Conservation (phyloP, 2,329 filamentous ascomycete species). For the Monilinia vaccinii-corymbosi region DNA sequence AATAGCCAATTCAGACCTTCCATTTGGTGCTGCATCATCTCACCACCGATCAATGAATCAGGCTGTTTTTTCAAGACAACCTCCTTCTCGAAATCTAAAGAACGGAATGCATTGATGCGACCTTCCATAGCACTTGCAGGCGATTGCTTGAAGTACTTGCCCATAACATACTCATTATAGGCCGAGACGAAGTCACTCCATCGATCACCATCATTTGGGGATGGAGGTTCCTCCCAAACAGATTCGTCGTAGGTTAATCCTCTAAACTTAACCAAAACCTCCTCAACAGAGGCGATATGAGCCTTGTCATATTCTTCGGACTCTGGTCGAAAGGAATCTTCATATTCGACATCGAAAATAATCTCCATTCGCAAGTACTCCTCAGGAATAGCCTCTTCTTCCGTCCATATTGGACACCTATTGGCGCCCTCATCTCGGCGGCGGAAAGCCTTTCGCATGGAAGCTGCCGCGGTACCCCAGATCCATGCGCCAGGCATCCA, state of each 20-base stretch:
- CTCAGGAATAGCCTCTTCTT: constrained; percentile 75
- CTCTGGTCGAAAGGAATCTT: constrained; percentile 40
- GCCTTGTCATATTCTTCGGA: constrained; percentile 62
- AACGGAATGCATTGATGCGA: constrained; percentile 59
- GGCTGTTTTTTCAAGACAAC: constrained; percentile 67
- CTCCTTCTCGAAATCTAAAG: constrained; percentile 53
- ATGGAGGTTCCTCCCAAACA: constrained; percentile 80
- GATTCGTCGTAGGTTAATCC: constrained; percentile 84
- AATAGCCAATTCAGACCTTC: constrained; percentile 94
- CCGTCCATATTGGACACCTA: constrained; percentile 56
- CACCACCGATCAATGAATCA: constrained; percentile 60
- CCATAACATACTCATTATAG: constrained; percentile 78
- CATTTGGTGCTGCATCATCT: constrained; percentile 87
- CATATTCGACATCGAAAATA: constrained; percentile 72
- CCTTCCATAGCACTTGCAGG: constrained; percentile 52
- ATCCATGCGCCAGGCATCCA: constrained; percentile 93
- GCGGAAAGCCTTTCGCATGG: constrained; percentile 67
- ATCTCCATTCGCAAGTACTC: constrained; percentile 82
- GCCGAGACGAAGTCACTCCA: constrained; percentile 76
- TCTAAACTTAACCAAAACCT: constrained; percentile 82
- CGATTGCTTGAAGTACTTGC: constrained; percentile 57
- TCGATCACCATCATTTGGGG: constrained; percentile 48
- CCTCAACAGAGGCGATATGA: constrained; percentile 61
- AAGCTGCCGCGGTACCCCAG: constrained; percentile 54
- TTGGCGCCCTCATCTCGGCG: constrained; percentile 56